These are phyloP conservation scores for Botrytis deweyae DNA, from an alignment of 2,329 filamentous ascomycete species.

Conservation along the genomic window DNA sequence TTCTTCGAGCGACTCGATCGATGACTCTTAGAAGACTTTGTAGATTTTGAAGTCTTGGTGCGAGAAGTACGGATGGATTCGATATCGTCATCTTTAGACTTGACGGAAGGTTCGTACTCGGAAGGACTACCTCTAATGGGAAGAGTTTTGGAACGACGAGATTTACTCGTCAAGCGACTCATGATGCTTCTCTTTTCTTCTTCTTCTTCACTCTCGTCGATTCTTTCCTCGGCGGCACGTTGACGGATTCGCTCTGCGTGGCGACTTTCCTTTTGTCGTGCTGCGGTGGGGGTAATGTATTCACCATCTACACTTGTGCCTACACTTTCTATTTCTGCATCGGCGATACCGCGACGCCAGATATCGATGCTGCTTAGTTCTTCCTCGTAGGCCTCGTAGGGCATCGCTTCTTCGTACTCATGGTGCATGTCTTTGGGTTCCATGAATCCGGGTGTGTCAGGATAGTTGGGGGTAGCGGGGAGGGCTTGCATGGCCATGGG, in stretches of 20 bases:
- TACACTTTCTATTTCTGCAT: slow-evolving; percentile 34
- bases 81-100: background rate
- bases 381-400: slow-evolving; percentile 36
- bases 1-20: slow-evolving; percentile 11
- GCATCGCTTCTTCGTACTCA: slow-evolving; percentile 1
- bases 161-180: slow-evolving; percentile 7
- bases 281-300: slow-evolving; percentile 39
- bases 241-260: slow-evolving; percentile 29
- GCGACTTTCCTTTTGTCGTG: slow-evolving; percentile 29
- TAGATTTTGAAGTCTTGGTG: background rate
- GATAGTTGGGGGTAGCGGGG: background rate
- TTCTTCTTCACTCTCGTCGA: background rate
- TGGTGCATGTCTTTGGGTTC: background rate
- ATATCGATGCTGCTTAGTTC: slow-evolving; percentile 39
- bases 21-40: background rate
- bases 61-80: background rate
- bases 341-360: slow-evolving; percentile 40
- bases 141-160: slow-evolving; percentile 8
- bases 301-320: slow-evolving; percentile 39
- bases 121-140: background rate
- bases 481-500: slow-evolving; percentile 16
- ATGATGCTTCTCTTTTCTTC: background rate
- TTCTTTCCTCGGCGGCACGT: slow-evolving; percentile 27
- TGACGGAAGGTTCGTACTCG: background rate
- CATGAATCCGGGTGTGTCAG: slow-evolving; percentile 7